These are phyloP conservation scores for Yamadazyma philogaea DNA, from an alignment of 805 yeast genomes.

Conservation along the genomic window DNA sequence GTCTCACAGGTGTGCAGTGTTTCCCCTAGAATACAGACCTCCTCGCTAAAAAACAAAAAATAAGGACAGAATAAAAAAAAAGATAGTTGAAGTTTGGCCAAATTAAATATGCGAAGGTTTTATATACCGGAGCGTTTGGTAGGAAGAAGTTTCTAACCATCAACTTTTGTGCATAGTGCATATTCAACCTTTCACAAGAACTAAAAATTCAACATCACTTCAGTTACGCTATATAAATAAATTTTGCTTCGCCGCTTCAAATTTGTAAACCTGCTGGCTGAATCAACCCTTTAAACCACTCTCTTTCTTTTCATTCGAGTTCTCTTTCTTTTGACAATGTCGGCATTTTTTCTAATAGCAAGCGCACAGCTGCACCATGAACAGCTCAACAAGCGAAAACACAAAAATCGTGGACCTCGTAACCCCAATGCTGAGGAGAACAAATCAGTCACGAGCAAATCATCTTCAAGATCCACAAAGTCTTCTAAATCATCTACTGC, in stretches of 20 bases:
- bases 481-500: slow-evolving; percentile 8
- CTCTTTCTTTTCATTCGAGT: not conserved
- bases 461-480: slow-evolving; percentile 9
- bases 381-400: slow-evolving; percentile 5
- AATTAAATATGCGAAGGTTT: no score
- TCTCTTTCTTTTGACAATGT: slow-evolving; percentile 9
- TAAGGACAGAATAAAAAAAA: no score
- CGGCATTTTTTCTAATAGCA: slow-evolving; percentile 14
- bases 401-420: not conserved
- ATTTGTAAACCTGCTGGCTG: not conserved
- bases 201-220: no score
- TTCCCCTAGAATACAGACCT: no score
- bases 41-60: no score
- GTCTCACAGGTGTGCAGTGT: no score
- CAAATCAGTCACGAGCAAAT: slow-evolving; percentile 10
- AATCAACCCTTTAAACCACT: not conserved
- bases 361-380: slow-evolving; percentile 12
- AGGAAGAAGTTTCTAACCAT: no score
- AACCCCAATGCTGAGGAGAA: slow-evolving; percentile 5
- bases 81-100: no score
- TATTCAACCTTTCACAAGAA: no score
- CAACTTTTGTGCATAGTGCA: no score
- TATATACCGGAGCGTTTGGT: no score
- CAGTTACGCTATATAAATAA: not conserved
- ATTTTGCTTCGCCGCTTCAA: slow-evolving; percentile 1